phyloP scores from a whole-genome alignment of 495 filamentous ascomycete genomes.

The Astrothelium subdiscretum region DNA sequence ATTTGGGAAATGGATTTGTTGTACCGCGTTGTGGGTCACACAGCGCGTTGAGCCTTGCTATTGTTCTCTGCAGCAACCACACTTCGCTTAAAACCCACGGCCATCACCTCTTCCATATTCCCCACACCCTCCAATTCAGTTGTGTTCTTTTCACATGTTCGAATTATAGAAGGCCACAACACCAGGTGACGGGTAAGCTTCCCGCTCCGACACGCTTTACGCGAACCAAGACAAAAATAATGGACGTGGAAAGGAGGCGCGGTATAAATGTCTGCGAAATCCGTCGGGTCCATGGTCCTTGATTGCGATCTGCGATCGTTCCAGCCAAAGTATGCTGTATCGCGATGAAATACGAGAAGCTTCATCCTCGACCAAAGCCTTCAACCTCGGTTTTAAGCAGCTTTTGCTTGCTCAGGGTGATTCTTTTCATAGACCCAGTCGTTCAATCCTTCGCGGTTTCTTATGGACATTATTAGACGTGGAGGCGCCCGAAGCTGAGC shows the following conservation, averaged over 20 bases:
- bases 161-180: background rate
- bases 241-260: too few relatives aligned
- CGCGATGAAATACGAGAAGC: background rate
- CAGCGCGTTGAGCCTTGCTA: slow-evolving; percentile 12
- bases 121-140: background rate
- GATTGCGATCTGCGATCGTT: too few relatives aligned
- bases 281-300: too few relatives aligned
- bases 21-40: slow-evolving; percentile 1
- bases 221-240: too few relatives aligned
- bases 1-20: background rate
- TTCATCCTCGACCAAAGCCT: background rate
- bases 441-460: slow-evolving; percentile 80
- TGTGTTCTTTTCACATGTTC: background rate
- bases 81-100: background rate
- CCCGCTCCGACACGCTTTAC: too few relatives aligned
- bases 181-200: too few relatives aligned
- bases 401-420: slow-evolving; percentile 8
- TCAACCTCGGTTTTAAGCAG: background rate
- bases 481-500: slow-evolving; percentile 7
- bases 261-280: too few relatives aligned
- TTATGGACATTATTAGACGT: slow-evolving; percentile 17
- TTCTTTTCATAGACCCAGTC: slow-evolving; percentile 86
- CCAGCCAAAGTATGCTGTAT: background rate
- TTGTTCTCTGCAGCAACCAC: slow-evolving; percentile 12
- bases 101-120: background rate